Base-by-base conservation (phyloP, 2,329 filamentous ascomycete species). In the Nothophoma quercina region DNA sequence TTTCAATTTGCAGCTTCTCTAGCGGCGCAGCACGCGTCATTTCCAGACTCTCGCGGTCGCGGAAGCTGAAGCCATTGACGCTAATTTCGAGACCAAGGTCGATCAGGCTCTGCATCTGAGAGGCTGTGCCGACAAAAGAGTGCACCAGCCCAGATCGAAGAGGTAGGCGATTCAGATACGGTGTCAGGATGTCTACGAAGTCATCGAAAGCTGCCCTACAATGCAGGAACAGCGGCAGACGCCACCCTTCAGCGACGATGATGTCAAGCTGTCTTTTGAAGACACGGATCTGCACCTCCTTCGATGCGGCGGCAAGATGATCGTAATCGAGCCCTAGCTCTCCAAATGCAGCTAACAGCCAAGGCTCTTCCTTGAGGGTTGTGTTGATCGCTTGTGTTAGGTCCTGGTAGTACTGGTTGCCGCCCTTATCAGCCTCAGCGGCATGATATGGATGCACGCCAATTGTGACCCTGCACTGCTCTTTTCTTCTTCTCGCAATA, bases 361-460 rank as follows among this genome's bases (percentile, higher is more conserved):
- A 47, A 1, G 47, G 46, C 5, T 53, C 50, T 8, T 53, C 26
- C 7, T 40, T 38, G 5, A 53, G 28, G 13, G 70, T 59, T 1
- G 60, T 53, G 0, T 67, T 59, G 1, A 74, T 59, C 0, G 42
- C 41, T 1, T 64, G 55, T 0, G 56, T 62, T 5, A 77, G 55
- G 1, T 69, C 42, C 0, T 49, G 25, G 2, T 75, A 63, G 4
- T 75, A 66, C 1, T 44, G 49, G 15, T 71, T 63, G 5, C 52
- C 63, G 44, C 51, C 58, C 0, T 53, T 63, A 6, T 77, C 76
- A 1, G 79, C 74, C 49, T 81, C 78, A 0, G 62, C 62, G 0
- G 78, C 80, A 39, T 83, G 78, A 48, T 83, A 83, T 0, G 80
- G 80, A 50, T 83, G 81, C 3, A 82, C 72, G 1, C 81, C 80